A percentile compares a stretch with the other conserved stretches of the same genome.
Evolutionary conservation across 768 basidiomycete genomes (phyloP).

Genomic region (Gelatoporia subvermispora): DNA sequence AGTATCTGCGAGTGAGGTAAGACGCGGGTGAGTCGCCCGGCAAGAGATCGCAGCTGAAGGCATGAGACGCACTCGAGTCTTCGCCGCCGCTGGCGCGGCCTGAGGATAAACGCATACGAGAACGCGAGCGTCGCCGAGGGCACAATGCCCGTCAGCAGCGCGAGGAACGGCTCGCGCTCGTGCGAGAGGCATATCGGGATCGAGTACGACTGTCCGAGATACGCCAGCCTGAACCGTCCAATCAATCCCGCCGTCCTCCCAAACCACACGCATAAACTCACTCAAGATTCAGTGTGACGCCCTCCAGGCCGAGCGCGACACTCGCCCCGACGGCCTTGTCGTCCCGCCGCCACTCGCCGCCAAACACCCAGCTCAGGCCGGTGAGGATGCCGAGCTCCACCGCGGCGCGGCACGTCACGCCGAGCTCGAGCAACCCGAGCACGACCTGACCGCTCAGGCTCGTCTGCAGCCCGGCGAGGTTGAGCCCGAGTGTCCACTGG

Average conservation of each 20-base stretch:
- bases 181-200: conserved; percentile 55
- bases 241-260: neutral
- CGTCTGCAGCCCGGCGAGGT: conserved; percentile 43
- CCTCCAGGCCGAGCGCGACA: conserved; percentile 39
- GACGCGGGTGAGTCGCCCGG: conserved; percentile 1
- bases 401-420: conserved; percentile 44
- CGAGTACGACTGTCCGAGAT: conserved; percentile 52
- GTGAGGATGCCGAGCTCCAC: conserved; percentile 41
- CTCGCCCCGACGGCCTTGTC: conserved; percentile 38
- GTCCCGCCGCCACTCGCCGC: conserved; percentile 46
- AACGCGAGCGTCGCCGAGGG: conserved; percentile 50
- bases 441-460: conserved; percentile 48
- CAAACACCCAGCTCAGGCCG: conserved; percentile 39
- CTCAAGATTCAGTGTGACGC: conserved; percentile 54
- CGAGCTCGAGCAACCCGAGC: conserved; percentile 50
- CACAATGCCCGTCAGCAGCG: conserved; percentile 46
- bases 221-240: conserved; percentile 38
- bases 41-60: conserved; percentile 6
- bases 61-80: conserved; percentile 45
- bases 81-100: conserved; percentile 48
- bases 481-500: conserved; percentile 35
- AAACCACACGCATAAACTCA: conserved; percentile 28
- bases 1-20: conserved; percentile 41
- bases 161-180: conserved; percentile 41
- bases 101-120: conserved; percentile 53